Base-by-base conservation (phyloP, 2,329 filamentous ascomycete species). In the Onygenales sp. region DNA sequence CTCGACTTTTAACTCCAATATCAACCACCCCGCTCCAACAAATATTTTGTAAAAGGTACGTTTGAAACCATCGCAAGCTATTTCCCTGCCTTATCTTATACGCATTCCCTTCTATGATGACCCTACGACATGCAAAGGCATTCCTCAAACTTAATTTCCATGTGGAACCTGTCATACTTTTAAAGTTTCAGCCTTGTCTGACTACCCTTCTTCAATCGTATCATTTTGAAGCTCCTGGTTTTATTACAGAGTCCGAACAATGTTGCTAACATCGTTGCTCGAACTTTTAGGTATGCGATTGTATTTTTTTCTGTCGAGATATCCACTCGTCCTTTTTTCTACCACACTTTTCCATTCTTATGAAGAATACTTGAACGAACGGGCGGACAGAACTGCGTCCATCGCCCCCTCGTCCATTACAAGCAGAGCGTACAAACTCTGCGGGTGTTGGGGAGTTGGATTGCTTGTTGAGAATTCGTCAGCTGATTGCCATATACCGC, bases 121-220 rank as follows among this genome's bases (percentile, higher is more conserved):
- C 76, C 69, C 69, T 69, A 74, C 70, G 80, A 83, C 80, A 81
- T 69, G 77, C 76, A 77, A 80, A 79, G 81, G 80, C 80, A 83
- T 83, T 83, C 80, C 80, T 83, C 80, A 78, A 78, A 74, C 80
- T 77, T 78, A 83, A 83, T 71, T 73, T 69, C 68, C 70, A 77
- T 83, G 80, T 82, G 77, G 80, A 83, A 79, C 76, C 75, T 79
- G 78, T 82, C 75, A 63, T 70, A 27, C 21, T 63, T 68, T 68
- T 74, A 69, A 81, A 84, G 80, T 83, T 83, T 83, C 80, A 83
- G 80, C 80, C 80, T 83, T 83, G 80, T 83, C 80, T 83, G 80
- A 83, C 71, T 64, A 61, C 63, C 10, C 42, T 56, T 49, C 56
- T 45, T 52, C 44, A 45, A 51, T 54, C 56, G 46, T 43, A 53